Evolutionary conservation across 2,329 filamentous ascomycete species (phyloP), one percentile per base, ranked within the genome.

Genomic region (Stenocarpella maydis): DNA sequence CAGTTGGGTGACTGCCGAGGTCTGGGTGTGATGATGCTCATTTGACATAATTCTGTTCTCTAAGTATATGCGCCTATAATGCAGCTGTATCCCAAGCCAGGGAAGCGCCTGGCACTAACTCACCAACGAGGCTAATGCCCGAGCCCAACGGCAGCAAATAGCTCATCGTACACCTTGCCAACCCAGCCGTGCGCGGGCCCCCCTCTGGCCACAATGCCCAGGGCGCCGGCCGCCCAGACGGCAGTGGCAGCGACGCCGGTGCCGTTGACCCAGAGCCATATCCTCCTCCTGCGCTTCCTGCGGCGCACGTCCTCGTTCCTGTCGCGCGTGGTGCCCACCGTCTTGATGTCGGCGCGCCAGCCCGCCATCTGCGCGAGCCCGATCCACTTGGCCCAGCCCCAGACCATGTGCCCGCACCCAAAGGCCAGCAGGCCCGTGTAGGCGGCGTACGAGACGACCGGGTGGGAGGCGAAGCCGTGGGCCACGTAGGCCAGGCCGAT

Each of bases 321-420:
- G 82, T 80, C 77, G 74, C 80, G 77, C 82, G 76, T 79, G 1
- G 69, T 71, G 39, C 73, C 65, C 49, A 49, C 5, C 34, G 54
- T 39, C 26, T 68, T 55, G 26, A 69, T 43, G 75, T 79, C 82
- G 77, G 75, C 80, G 77, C 74, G 82, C 82, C 78, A 88, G 75
- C 79, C 86, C 72, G 82, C 83, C 1, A 85, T 83, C 24, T 91
- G 90, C 63, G 90, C 85, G 55, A 87, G 83, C 0, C 89, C 89
- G 70, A 95, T 82, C 92, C 93, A 98, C 79, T 89, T 91, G n/a
- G 93, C 92, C 81, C 89, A 88, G 2, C 95, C 95, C 88, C 94
- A 97, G 9, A 92, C 88, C 78, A 95, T 90, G 81, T 98, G 95
- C 70, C 90, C 92, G 28, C 88, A 90, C 0, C 90, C 92, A 0